These are phyloP conservation scores for Clonostachys sp. DNA, from an alignment of 2,329 filamentous ascomycete species.

Conservation along the genomic window DNA sequence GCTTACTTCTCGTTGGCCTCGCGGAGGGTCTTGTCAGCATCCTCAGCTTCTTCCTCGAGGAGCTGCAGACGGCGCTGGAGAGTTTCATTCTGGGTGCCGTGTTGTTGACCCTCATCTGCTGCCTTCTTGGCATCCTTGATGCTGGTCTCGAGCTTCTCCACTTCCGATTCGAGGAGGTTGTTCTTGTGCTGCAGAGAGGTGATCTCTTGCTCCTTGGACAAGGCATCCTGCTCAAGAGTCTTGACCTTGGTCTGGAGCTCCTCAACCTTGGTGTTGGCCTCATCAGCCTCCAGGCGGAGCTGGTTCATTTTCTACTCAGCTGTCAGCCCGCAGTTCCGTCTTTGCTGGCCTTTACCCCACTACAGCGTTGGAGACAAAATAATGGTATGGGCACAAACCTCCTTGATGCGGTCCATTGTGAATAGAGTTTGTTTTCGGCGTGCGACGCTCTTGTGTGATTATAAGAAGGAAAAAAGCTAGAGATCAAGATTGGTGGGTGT, in stretches of 20 bases:
- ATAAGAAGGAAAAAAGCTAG: slow-evolving; percentile 2
- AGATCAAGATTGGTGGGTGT: slow-evolving; percentile 1
- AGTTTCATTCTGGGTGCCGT: slow-evolving; percentile 83
- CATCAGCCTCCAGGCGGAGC: slow-evolving; percentile 91
- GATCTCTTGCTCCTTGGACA: slow-evolving; percentile 97
- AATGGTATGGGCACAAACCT: slow-evolving; percentile 52
- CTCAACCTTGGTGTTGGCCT: slow-evolving; percentile 74
- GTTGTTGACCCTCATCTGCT: slow-evolving; percentile 78
- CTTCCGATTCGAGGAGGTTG: slow-evolving; percentile 79
- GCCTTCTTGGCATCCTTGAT: slow-evolving; percentile 86
- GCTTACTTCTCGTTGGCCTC: slow-evolving; percentile 97
- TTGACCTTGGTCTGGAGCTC: slow-evolving; percentile 88
- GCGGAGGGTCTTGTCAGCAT: slow-evolving; percentile 91
- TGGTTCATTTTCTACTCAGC: slow-evolving; percentile 80
- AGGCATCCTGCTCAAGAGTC: slow-evolving; percentile 87
- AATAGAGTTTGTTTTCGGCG: slow-evolving; percentile 4
- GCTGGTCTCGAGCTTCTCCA: slow-evolving; percentile 83
- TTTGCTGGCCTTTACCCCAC: slow-evolving; percentile 9
- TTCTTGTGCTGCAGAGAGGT: slow-evolving; percentile 96
- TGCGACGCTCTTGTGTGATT: slow-evolving; percentile 7
- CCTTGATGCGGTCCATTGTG: slow-evolving; percentile 85
- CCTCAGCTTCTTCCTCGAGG: slow-evolving; percentile 96
- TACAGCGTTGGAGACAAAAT: slow-evolving; percentile 1
- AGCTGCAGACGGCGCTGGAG: slow-evolving; percentile 90
- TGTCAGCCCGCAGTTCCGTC: slow-evolving; percentile 1